Evolutionary conservation across 371 early-diverging fungal species (phyloP).

Genomic region (Syncephalis plumigaleata): DNA sequence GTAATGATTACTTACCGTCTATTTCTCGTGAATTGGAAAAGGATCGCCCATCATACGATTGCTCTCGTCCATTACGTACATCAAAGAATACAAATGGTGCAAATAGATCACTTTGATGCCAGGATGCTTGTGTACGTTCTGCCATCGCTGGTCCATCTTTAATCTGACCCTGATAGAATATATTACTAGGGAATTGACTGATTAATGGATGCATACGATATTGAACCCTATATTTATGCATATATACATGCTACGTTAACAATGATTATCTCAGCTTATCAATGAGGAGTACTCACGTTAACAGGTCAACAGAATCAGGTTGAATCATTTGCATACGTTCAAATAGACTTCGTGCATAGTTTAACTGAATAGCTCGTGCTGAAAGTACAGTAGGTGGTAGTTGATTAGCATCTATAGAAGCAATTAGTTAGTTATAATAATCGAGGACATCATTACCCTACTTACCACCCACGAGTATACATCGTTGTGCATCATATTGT

Average conservation of each 20-base stretch:
- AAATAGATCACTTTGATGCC: slow-evolving; percentile 51
- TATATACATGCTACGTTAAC: not conserved
- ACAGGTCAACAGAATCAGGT: slow-evolving; percentile 43
- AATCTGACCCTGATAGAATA: slow-evolving; percentile 68
- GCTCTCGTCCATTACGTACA: slow-evolving; percentile 50
- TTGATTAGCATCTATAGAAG: slow-evolving; percentile 75
- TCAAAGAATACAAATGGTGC: slow-evolving; percentile 71
- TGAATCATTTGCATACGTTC: slow-evolving; percentile 50
- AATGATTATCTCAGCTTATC: slow-evolving; percentile 4
- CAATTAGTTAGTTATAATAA: not conserved
- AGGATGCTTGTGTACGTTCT: slow-evolving; percentile 33
- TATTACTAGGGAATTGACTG: slow-evolving; percentile 57
- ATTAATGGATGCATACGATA: slow-evolving; percentile 96
- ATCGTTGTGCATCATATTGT: slow-evolving; percentile 59
- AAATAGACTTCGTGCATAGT: slow-evolving; percentile 85
- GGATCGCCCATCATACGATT: slow-evolving; percentile 42
- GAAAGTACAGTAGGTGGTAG: slow-evolving; percentile 89
- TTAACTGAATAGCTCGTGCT: slow-evolving; percentile 38
- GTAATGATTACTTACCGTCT: slow-evolving; percentile 4
- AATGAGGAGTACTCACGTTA: slow-evolving; percentile 24
- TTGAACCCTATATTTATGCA: slow-evolving; percentile 79
- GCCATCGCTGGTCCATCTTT: slow-evolving; percentile 61
- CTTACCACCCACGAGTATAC: slow-evolving; percentile 85
- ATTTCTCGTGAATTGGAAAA: slow-evolving; percentile 72
- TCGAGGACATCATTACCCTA: not conserved